A percentile compares a stretch with the other conserved stretches of the same genome.
phyloP scores from a whole-genome alignment of 331 rosid genomes.

The Acacia concinna region DNA sequence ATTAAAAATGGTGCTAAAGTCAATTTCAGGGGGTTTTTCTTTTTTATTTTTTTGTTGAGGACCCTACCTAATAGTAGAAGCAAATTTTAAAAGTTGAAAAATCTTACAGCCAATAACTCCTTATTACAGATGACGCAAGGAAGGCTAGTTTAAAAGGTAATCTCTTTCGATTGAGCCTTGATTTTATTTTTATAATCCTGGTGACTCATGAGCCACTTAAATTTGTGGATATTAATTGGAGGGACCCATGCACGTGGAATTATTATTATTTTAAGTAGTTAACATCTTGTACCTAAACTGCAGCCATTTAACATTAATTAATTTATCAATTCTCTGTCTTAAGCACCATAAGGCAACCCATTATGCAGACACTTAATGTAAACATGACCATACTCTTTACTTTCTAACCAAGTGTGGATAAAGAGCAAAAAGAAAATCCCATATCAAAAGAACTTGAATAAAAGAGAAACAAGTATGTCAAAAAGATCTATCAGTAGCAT shows the following conservation, averaged over 20 bases:
- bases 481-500: neutral
- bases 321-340: conserved; percentile 13
- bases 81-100: conserved; percentile 34
- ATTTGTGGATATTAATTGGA: conserved; percentile 35
- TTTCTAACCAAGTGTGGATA: neutral
- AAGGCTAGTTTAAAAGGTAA: conserved; percentile 61
- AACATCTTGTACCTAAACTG: conserved; percentile 48
- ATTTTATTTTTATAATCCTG: conserved; percentile 40
- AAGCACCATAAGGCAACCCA: conserved; percentile 26
- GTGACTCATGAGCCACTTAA: conserved; percentile 67
- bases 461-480: neutral
- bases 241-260: conserved; percentile 39
- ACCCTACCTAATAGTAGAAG: conserved; percentile 45
- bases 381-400: conserved; percentile 20
- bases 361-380: conserved; percentile 8
- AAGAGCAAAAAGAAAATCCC: neutral
- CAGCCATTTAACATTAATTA: conserved; percentile 25
- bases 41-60: conserved; percentile 32
- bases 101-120: conserved; percentile 45
- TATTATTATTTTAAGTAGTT: conserved; percentile 21
- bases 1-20: conserved; percentile 33
- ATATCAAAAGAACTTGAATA: neutral
- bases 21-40: conserved; percentile 44
- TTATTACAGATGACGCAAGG: conserved; percentile 60
- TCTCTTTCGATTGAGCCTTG: conserved; percentile 38